A percentile compares a stretch with the other conserved stretches of the same genome.
Conservation (phyloP, 2,329 filamentous ascomycete species). For the Alternaria hordeiaustralica region DNA sequence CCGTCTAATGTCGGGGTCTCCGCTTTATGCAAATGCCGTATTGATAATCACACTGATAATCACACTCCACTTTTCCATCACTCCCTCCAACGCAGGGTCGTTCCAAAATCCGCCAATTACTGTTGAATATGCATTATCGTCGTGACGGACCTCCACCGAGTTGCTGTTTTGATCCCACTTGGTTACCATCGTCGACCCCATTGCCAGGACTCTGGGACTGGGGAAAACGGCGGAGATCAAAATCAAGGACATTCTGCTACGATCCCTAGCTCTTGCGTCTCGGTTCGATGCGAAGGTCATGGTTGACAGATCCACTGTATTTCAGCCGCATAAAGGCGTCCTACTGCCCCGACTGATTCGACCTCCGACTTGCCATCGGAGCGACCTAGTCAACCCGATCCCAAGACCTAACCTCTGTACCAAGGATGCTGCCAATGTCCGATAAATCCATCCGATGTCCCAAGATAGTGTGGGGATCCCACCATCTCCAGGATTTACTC, state of each 20-base stretch:
- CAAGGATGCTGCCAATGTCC: slow-evolving; percentile 6
- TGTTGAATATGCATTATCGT: background rate
- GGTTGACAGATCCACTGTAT: background rate
- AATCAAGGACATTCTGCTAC: background rate
- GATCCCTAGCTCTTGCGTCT: slow-evolving; percentile 2
- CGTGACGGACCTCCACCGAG: slow-evolving; percentile 1
- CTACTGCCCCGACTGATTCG: background rate
- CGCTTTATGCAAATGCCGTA: slow-evolving; percentile 7
- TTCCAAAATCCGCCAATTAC: slow-evolving; percentile 6
- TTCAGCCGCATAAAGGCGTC: slow-evolving; percentile 1
- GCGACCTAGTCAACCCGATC: background rate
- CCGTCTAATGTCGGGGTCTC: slow-evolving; percentile 6
- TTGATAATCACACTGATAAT: slow-evolving; percentile 8
- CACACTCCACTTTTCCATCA: slow-evolving; percentile 5
- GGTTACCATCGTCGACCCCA: background rate
- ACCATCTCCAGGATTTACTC: slow-evolving; percentile 6
- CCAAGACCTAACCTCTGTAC: slow-evolving; percentile 3
- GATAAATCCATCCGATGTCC: slow-evolving; percentile 4
- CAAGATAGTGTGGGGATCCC: slow-evolving; percentile 4
- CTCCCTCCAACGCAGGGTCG: slow-evolving; percentile 3
- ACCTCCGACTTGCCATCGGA: background rate
- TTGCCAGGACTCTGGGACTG: slow-evolving; percentile 11
- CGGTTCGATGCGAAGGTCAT: background rate
- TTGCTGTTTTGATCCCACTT: slow-evolving; percentile 9
- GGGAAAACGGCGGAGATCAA: slow-evolving; percentile 6